These are phyloP conservation scores for Leucaena leucocephala DNA, from an alignment of 306 rosid species.

Conservation along the genomic window DNA sequence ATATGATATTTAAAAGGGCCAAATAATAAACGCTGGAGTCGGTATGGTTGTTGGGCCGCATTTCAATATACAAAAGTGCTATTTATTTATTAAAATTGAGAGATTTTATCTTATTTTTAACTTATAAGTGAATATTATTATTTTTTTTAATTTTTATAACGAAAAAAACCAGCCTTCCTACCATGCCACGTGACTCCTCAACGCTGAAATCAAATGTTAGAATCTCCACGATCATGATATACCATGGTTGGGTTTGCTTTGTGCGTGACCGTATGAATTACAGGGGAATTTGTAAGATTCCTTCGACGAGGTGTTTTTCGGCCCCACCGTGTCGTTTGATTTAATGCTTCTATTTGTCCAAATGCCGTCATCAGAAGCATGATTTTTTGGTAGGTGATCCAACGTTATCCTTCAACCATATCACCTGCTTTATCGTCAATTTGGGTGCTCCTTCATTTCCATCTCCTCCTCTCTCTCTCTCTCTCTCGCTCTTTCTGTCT, in stretches of 20 bases:
- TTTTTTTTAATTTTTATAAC: too few relatives aligned
- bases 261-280: not conserved
- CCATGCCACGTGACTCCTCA: not conserved
- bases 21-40: not conserved
- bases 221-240: not conserved
- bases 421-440: slow-evolving; percentile 6
- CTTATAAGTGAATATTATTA: too few relatives aligned
- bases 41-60: not conserved
- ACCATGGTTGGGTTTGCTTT: not conserved
- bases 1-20: not conserved
- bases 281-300: slow-evolving; percentile 2
- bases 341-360: not conserved
- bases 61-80: not conserved
- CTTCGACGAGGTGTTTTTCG: slow-evolving; percentile 18
- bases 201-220: not conserved
- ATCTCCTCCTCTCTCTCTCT: not conserved
- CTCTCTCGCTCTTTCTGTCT: too few relatives aligned
- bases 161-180: too few relatives aligned
- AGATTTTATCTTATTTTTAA: too few relatives aligned
- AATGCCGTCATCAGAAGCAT: slow-evolving; percentile 10
- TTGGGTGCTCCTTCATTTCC: slow-evolving; percentile 20
- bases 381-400: slow-evolving; percentile 38
- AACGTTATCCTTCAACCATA: slow-evolving; percentile 26
- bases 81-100: too few relatives aligned
- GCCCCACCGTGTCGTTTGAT: not conserved